Evolutionary conservation across 345 rosid species (phyloP), one percentile per base, ranked within the genome.

Genomic region (Gossypium thurberi): DNA sequence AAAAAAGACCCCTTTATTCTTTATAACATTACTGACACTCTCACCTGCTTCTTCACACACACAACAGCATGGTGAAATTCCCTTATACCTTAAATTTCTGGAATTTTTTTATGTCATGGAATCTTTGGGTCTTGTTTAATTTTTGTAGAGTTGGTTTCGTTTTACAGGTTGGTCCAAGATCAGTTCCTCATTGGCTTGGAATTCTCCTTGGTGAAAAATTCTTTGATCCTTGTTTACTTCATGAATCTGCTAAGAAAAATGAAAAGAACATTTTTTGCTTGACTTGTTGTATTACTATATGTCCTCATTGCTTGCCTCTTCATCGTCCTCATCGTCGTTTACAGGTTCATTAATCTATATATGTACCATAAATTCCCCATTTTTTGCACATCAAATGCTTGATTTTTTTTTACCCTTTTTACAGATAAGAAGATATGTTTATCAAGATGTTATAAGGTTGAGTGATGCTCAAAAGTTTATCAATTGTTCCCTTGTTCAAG

Each of bases 361-460:
- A 8, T 18, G 20, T 33, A 33, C 40, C 7, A 5, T 33, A 33
- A 4, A 33, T 33, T 6, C 40, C 40, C 40, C 40, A 33, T 33
- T 33, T 40, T 59, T 59, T 1, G 18, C 10, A 20, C 14, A 56
- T 20, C 18, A 8, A 26, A 60, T 26, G 15, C 43, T 18, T 13
- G 40, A 33, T 33, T 33, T 33, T 1, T 12, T 25, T n/a, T 43
- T 26, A 48, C 57, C n/a, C 42, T 2, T 74, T 67, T 72, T 18
- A 23, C 81, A 88, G 86, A 77, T 88, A 75, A 75, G 93, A 46
- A 82, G 93, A 60, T 88, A 88, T 56, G 93, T 88, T 14, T 88
- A 88, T 70, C 84, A 88, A 28, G 90, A 88, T 66, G 90, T 88
- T 60, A 60, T 60, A 28, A 65, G 89, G 72, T 37, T 89, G 59